Percentiles rank a stretch among this genome's conserved stretches.
phyloP scores from a whole-genome alignment of 2,329 filamentous ascomycete genomes.

The Endoconidiophora laricicola region DNA sequence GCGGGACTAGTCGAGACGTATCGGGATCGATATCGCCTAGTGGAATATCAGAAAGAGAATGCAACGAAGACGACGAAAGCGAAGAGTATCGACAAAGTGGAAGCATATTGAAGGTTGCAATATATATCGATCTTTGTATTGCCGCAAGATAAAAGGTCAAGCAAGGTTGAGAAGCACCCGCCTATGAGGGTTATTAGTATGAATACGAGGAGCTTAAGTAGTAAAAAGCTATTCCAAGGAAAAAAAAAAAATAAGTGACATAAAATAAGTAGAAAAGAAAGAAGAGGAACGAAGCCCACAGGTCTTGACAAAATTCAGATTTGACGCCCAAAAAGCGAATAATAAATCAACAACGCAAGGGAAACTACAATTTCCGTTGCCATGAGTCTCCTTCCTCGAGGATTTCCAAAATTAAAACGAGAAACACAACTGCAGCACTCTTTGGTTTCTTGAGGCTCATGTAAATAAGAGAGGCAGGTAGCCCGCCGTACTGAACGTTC shows the following conservation, averaged over 20 bases:
- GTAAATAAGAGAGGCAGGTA: too few relatives aligned
- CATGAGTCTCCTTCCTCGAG: too few relatives aligned
- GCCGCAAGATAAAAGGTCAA: not conserved
- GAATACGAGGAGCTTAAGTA: not conserved
- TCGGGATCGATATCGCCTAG: not conserved
- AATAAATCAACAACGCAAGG: not conserved
- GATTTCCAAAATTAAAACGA: too few relatives aligned
- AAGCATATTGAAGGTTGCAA: too few relatives aligned
- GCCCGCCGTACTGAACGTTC: too few relatives aligned
- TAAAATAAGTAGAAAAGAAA: not conserved
- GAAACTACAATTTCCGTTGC: not conserved
- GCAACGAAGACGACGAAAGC: not conserved
- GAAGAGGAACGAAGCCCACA: not conserved
- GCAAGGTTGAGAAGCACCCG: not conserved
- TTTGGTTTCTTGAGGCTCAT: too few relatives aligned
- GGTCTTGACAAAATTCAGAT: too few relatives aligned
- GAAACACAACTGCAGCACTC: too few relatives aligned
- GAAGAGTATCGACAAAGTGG: not conserved
- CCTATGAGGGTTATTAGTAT: not conserved
- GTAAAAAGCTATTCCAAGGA: too few relatives aligned
- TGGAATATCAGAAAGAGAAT: not conserved
- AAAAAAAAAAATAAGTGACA: too few relatives aligned
- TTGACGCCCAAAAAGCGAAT: too few relatives aligned
- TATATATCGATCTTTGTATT: too few relatives aligned
- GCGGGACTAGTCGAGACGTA: conserved; percentile 13